Evolutionary conservation across 441 rosid species (phyloP), one percentile per base, ranked within the genome.

Genomic region (Euphorbia corollata): DNA sequence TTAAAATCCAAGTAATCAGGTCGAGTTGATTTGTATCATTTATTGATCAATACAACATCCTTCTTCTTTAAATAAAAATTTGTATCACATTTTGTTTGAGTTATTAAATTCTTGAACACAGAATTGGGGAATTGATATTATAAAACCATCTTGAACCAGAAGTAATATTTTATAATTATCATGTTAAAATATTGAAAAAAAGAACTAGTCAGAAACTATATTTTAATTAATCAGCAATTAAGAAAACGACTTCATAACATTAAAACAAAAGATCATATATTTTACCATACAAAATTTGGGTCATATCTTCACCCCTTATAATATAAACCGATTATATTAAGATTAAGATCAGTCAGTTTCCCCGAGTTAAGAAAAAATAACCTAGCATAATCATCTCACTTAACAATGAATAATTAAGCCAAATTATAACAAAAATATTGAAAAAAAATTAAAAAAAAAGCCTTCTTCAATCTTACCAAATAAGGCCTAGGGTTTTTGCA

Each of bases 281-380:
- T 61, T 69, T 58, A 24, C 34, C 51, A 10, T 73, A 77, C 83
- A 81, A 81, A 81, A 81, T 79, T 75, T 79, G 81, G 79, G 81
- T 71, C 65, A 47, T 27, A 24, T 5, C 15, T 64, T 20, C 23
- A 61, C 74, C 78, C 78, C 23, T 18, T n/a, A 70, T 39, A 19
- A 47, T 56, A 68, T 71, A 62, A 55, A 27, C 32, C 32, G 32
- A 27, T 27, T 1, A 27, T 27, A 27, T 27, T 27, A 27, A 27
- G 32, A 27, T 56, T 56, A 23, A 70, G 22, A 64, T 58, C 64
- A 27, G 67, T 69, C 63, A 51, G 41, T 74, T 58, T 51, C 22
- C 22, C 3, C 50, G 32, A 8, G 60, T 64, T 64, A 61, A 41
- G 41, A 47, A 10, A 13, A 13, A 45, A 45, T 3, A 63, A 61